These are phyloP conservation scores for Suhomyces kilbournensis DNA, from an alignment of 805 yeast genomes.

Conservation along the genomic window DNA sequence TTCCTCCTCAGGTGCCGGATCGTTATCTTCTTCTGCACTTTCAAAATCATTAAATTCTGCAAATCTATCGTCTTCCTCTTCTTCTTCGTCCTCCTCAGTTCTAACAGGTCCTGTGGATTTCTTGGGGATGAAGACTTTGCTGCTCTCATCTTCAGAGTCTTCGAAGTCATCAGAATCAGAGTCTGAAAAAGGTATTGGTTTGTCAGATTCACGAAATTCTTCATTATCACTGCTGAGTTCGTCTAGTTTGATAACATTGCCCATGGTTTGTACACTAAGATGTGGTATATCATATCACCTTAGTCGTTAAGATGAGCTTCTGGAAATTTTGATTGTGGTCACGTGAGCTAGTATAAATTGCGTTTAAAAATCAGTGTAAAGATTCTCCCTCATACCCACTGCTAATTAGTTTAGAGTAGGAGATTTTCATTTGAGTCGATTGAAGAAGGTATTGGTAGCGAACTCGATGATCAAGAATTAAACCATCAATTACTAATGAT, in stretches of 20 bases:
- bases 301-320: not conserved
- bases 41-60: conserved; percentile 18
- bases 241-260: not conserved
- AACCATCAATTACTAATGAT: too few species aligned
- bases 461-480: not conserved
- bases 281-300: not conserved
- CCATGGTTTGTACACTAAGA: not conserved
- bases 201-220: not conserved
- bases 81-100: not conserved
- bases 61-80: conserved; percentile 6
- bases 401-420: not conserved
- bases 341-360: not conserved
- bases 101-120: not conserved
- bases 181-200: not conserved
- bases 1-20: conserved; percentile 13
- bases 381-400: not conserved
- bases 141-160: conserved; percentile 7
- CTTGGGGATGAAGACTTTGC: conserved; percentile 1
- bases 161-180: conserved; percentile 6
- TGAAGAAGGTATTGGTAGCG: not conserved
- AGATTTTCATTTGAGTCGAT: not conserved
- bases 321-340: not conserved
- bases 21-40: conserved; percentile 13
- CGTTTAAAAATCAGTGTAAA: not conserved
- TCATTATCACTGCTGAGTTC: not conserved